Evolutionary conservation across 129 eudicot species (phyloP), one percentile per base, ranked within the genome.

Genomic region (Solidago caesia): DNA sequence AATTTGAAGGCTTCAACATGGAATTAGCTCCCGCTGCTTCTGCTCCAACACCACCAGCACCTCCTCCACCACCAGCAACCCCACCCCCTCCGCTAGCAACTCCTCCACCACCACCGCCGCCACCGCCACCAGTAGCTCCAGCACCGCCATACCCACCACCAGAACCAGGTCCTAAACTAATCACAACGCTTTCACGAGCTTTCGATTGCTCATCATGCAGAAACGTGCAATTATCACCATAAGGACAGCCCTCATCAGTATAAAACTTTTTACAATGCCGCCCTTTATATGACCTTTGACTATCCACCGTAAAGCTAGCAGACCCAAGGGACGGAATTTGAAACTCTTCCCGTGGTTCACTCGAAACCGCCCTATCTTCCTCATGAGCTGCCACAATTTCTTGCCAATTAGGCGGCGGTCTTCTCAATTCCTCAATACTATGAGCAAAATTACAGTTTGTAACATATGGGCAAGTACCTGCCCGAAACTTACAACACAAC

Each of bases 201-300:
- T 81, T 88, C 6, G 98, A 93, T 59, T 88, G 98, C 83, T 93
- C 98, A 80, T 93, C 98, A 69, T 93, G 98, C 71, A 93, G 91
- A 62, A 90, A 93, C 52, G 98, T 90, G 76, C 98, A 93, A 79
- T 73, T 90, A 64, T 93, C 97, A 56, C 98, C 98, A 78, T 90
- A 93, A 4, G 98, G 98, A 74, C 98, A 93, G 1, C 98, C 98
- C 67, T 93, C 98, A 77, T 93, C 98, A 6, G 98, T 90, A 74
- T 84, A 93, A 67, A 93, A 93, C 92, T 90, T 93, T 79, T 93
- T 93, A 79, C 98, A 93, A 61, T 90, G 98, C 9, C 98, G 63
- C 29, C 98, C 98, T 77, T 93, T 93, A 62, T 85, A 82, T 15
- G 98, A 90, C 71, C 98, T 93, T 78, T 90, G 96, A 56, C 85